Percentiles rank a stretch among this genome's conserved stretches.
Evolutionary conservation across 495 filamentous ascomycete species (phyloP).

Genomic region (Penicillium psychrofluorescens): DNA sequence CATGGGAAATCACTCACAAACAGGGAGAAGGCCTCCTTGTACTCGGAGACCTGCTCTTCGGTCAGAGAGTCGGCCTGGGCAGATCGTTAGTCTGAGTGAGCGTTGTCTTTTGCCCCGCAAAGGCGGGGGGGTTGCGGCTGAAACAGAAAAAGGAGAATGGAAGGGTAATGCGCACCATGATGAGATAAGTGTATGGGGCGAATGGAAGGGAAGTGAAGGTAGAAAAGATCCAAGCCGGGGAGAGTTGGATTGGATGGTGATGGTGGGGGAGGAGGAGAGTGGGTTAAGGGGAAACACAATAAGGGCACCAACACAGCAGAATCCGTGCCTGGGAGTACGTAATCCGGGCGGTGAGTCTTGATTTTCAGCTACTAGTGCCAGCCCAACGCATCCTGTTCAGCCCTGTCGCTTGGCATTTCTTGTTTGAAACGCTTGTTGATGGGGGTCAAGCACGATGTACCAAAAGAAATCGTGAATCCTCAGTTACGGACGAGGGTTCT

Average conservation of each 20-base stretch:
- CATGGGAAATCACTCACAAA: slow-evolving; percentile 66
- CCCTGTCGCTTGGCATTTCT: too few relatives aligned
- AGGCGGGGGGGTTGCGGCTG: slow-evolving; percentile 21
- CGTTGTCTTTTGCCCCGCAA: slow-evolving; percentile 31
- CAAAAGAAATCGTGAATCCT: too few relatives aligned
- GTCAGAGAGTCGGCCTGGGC: slow-evolving; percentile 83
- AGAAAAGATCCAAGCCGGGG: background rate
- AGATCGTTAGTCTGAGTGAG: slow-evolving; percentile 16
- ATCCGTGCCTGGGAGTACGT: slow-evolving; percentile 1
- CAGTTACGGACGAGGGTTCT: too few relatives aligned
- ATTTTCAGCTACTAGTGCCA: too few relatives aligned
- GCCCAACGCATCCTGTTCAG: too few relatives aligned
- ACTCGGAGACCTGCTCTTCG: slow-evolving; percentile 99
- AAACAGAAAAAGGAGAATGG: background rate
- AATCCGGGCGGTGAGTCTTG: too few relatives aligned
- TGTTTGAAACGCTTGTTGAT: too few relatives aligned
- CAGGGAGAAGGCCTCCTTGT: slow-evolving; percentile 99
- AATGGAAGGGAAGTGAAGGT: background rate
- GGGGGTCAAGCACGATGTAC: too few relatives aligned
- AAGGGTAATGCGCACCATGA: slow-evolving; percentile 3
- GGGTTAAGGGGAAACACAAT: slow-evolving; percentile 20
- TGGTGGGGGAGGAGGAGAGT: slow-evolving; percentile 6
- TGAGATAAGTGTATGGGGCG: background rate
- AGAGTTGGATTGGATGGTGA: slow-evolving; percentile 25
- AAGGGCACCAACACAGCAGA: slow-evolving; percentile 12